Percentiles rank a stretch among this genome's conserved stretches.
Evolutionary conservation across 2,329 filamentous ascomycete species (phyloP).

Genomic region (Venturiaceae sp.): DNA sequence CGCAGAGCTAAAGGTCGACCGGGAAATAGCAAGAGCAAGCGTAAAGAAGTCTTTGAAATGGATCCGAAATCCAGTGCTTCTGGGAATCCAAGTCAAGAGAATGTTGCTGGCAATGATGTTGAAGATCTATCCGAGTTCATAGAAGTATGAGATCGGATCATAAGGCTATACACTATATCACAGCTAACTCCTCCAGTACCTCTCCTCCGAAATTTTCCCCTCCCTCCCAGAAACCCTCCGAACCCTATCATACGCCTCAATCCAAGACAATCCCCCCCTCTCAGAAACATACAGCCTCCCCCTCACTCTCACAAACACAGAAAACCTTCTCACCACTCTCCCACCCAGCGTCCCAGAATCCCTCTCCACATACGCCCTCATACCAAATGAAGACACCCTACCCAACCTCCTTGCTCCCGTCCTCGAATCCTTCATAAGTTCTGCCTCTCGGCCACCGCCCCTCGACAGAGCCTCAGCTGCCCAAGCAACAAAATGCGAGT

Average conservation of each 20-base stretch:
- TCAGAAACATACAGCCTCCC: constrained; percentile 48
- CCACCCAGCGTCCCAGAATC: constrained; percentile 56
- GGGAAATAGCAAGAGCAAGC: constrained; percentile 1
- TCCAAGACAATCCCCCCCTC: constrained; percentile 40
- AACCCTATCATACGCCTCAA: constrained; percentile 49
- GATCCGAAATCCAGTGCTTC: neutral
- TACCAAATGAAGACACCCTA: constrained; percentile 23
- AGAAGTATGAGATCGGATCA: constrained; percentile 36
- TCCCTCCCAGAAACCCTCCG: constrained; percentile 53
- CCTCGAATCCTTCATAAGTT: constrained; percentile 51
- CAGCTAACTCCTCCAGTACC: constrained; percentile 39
- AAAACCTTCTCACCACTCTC: constrained; percentile 41
- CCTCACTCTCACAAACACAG: constrained; percentile 40
- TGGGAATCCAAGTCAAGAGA: constrained; percentile 6
- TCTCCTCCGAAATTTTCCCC: constrained; percentile 59
- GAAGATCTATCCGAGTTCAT: constrained; percentile 73
- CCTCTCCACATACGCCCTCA: constrained; percentile 56
- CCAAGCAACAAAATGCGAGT: constrained; percentile 54
- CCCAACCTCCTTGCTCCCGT: constrained; percentile 53
- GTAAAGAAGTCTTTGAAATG: neutral
- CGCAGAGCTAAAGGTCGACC: constrained; percentile 6
- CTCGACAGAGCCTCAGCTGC: constrained; percentile 44
- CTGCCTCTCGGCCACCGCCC: constrained; percentile 52
- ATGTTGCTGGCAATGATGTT: constrained; percentile 30
- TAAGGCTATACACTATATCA: neutral